Evolutionary conservation across 345 rosid species (phyloP), one percentile per base, ranked within the genome.

Genomic region (Citropsis articulata): DNA sequence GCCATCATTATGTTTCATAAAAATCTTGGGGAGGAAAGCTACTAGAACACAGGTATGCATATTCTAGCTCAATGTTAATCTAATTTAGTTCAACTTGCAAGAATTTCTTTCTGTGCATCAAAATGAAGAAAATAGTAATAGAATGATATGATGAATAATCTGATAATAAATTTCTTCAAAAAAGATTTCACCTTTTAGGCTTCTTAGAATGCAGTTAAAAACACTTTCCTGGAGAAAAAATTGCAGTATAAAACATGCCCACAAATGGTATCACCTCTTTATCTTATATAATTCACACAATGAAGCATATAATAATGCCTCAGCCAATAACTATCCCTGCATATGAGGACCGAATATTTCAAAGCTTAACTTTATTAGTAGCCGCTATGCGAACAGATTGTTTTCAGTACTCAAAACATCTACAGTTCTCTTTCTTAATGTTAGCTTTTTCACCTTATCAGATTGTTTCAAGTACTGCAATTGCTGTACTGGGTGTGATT

Each of bases 1-100:
- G 84, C 98, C 98, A 45, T 79, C 98, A 12, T 67, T 95, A 66
- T 95, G 97, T 82, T 95, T 91, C 80, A 81, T 95, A 45, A 91
- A 74, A 83, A 95, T 95, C 31, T 81, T 79, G 88, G 89, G 95
- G 72, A 89, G 76, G 66, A 93, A 85, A 86, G 97, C 97, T 56
- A 82, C 98, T 75, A 86, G 82, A 72, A 72, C 84, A 76, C 90
- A 93, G 90, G 98, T 92, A 81, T 76, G 78, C 24, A 25, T 45
- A 40, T 8, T n/a, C 64, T 13, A 65, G 64, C 67, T 25, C 50
- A 1, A 38, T 38, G 42, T 38, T 38, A 38, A 25, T 48, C 56
- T 57, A 27, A 19, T 59, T 68, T 75, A 40, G 9, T 42, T n/a
- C 40, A 24, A 75, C 75, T 30, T 66, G 30, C 9, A 50, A 6